phyloP scores from a whole-genome alignment of 2,329 filamentous ascomycete species.

The Exophiala alcalophila region DNA sequence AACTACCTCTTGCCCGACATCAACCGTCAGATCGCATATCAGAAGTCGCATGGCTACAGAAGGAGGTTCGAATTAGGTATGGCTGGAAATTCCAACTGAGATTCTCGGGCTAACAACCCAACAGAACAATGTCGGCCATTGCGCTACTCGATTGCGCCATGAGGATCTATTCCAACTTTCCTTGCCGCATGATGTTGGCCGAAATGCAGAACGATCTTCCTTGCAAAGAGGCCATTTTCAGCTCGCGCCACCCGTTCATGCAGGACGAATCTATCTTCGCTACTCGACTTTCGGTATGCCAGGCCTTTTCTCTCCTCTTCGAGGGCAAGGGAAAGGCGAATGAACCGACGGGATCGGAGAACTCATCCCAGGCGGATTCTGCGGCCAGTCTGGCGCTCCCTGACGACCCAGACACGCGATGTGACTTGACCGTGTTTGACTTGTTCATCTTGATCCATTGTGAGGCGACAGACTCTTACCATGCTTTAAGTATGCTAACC shows the following conservation, averaged over 20 bases:
- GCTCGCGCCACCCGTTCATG: conserved; percentile 42
- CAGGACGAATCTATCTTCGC: conserved; percentile 40
- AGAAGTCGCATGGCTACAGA: conserved; percentile 45
- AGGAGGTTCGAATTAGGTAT: conserved; percentile 45
- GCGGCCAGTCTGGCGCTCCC: background rate
- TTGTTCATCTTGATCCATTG: conserved; percentile 46
- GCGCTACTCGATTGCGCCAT: conserved; percentile 45
- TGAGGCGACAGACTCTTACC: conserved; percentile 31
- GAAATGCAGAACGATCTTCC: conserved; percentile 47
- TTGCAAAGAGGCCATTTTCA: conserved; percentile 41
- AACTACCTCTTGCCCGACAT: conserved; percentile 40
- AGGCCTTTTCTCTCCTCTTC: conserved; percentile 42
- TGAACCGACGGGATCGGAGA: conserved; percentile 3
- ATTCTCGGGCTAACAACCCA: too few relatives aligned
- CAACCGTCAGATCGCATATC: conserved; percentile 37
- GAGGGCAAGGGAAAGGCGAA: conserved; percentile 26
- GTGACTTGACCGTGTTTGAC: conserved; percentile 37
- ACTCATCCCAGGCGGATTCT: conserved; percentile 3
- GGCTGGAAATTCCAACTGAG: too few relatives aligned
- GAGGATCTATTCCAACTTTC: conserved; percentile 46
- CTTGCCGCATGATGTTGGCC: conserved; percentile 39
- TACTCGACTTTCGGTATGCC: conserved; percentile 38
- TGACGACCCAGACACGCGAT: conserved; percentile 18
- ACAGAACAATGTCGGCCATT: conserved; percentile 42
- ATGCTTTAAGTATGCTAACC: background rate